Conservation (phyloP, 73 alveolate genomes). For the Paraurostyla sp. region DNA sequence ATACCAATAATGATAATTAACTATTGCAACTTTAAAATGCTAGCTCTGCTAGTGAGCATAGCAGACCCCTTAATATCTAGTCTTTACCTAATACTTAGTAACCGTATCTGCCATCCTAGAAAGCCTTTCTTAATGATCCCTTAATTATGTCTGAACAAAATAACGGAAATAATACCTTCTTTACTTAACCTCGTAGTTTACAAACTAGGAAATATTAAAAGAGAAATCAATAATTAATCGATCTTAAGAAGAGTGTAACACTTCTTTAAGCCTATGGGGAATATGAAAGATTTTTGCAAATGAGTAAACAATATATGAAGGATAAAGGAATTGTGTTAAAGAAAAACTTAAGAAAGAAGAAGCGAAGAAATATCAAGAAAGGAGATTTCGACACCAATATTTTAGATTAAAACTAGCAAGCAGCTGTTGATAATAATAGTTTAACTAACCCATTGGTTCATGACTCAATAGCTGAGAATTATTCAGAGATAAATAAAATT, state of each 20-base stretch:
- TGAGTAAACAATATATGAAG: slow-evolving; percentile 31
- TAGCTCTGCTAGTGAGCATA: no score
- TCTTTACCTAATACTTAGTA: no score
- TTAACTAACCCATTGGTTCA: neutral
- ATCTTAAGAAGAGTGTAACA: slow-evolving; percentile 18
- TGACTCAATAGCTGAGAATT: neutral
- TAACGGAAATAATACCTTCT: no score
- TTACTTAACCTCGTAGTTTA: neutral
- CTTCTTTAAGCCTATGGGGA: slow-evolving; percentile 49
- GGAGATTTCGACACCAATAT: no score
- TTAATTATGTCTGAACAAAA: no score
- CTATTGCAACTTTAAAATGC: no score
- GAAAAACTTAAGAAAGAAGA: slow-evolving; percentile 20
- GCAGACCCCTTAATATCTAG: no score
- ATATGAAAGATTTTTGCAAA: slow-evolving; percentile 24
- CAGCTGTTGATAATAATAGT: neutral
- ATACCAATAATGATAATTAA: no score
- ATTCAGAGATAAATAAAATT: neutral
- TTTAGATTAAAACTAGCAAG: neutral
- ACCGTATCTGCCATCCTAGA: no score
- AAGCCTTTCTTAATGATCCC: no score
- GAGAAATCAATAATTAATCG: neutral
- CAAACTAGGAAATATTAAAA: no score
- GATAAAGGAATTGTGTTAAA: neutral
- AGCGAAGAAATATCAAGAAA: neutral